Conservation (phyloP, 2,329 filamentous ascomycete genomes). For the Emergomyces africanus region DNA sequence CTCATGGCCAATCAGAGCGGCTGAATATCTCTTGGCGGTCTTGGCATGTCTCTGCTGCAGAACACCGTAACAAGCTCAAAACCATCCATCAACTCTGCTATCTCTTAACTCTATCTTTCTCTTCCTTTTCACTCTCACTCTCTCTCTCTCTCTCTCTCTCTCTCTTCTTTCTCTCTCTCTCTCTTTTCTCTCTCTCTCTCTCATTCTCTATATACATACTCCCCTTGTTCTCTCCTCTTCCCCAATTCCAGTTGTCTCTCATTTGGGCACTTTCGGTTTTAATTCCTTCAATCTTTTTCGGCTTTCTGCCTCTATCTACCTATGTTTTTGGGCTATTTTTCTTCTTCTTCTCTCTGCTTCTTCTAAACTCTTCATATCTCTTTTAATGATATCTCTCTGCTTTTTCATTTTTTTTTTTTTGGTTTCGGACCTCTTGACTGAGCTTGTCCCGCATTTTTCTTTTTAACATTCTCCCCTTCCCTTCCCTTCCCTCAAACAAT, state of each 20-base stretch:
- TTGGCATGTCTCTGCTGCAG: neutral
- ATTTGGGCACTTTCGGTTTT: neutral
- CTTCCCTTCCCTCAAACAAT: neutral
- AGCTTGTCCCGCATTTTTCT: neutral
- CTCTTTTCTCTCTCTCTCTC: neutral
- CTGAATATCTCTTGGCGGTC: no score
- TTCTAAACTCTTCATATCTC: neutral
- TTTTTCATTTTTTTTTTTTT: neutral
- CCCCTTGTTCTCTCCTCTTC: neutral
- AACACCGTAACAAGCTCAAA: no score
- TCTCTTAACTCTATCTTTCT: no score
- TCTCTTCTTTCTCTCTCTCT: neutral
- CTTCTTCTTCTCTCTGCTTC: neutral
- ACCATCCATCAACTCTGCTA: no score
- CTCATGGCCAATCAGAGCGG: neutral
- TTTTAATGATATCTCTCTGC: neutral
- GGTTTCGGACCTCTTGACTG: neutral
- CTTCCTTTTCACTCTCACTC: no score
- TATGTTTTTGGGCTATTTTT: neutral
- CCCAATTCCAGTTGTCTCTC: neutral
- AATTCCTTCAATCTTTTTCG: no score
- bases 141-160: no score
- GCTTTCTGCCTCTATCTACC: neutral
- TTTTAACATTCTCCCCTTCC: neutral
- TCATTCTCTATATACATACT: no score